These are phyloP conservation scores for Angomonas ambiguus DNA, from an alignment of 208 protist species.

Conservation along the genomic window DNA sequence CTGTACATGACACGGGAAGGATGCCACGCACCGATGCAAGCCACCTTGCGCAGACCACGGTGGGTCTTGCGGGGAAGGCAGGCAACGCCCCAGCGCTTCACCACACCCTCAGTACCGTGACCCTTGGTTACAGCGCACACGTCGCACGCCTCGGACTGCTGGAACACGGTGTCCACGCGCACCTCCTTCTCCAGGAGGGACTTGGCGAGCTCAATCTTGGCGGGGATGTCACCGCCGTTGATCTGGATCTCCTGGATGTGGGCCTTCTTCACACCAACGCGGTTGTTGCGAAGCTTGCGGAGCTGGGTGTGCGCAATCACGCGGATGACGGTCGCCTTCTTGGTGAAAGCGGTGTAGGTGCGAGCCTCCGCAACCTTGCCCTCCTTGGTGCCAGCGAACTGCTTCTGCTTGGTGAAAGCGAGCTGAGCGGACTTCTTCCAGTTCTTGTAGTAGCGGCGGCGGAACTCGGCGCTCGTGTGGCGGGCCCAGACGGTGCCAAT, in stretches of 20 bases:
- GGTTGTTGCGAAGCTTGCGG: slow-evolving; percentile 96
- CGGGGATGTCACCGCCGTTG: slow-evolving; percentile 96
- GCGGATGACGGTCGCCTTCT: slow-evolving; percentile 96
- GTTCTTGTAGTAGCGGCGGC: slow-evolving; percentile 99
- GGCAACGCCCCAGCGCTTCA: slow-evolving; percentile 96
- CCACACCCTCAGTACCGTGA: slow-evolving; percentile 98
- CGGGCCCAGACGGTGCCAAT: slow-evolving; percentile 98
- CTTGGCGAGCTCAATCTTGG: slow-evolving; percentile 96
- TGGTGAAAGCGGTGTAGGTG: slow-evolving; percentile 92
- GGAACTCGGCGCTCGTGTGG: slow-evolving; percentile 94
- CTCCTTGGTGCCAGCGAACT: slow-evolving; percentile 79
- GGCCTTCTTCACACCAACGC: slow-evolving; percentile 97
- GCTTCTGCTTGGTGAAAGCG: slow-evolving; percentile 94
- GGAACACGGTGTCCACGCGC: slow-evolving; percentile 93
- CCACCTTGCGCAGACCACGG: slow-evolving; percentile 98
- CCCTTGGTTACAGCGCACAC: slow-evolving; percentile 97
- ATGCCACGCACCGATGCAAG: slow-evolving; percentile 99
- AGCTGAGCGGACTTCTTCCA: slow-evolving; percentile 98
- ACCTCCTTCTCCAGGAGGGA: slow-evolving; percentile 97
- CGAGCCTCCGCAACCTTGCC: slow-evolving; percentile 80
- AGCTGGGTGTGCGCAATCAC: slow-evolving; percentile 99
- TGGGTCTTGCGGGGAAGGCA: slow-evolving; percentile 99
- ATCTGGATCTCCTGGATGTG: slow-evolving; percentile 99
- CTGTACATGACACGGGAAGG: slow-evolving; percentile 95
- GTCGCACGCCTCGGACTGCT: slow-evolving; percentile 96